Percentiles rank a stretch among this genome's conserved stretches.
phyloP scores from a whole-genome alignment of 2,329 filamentous ascomycete species.

The Aciculosporium take region DNA sequence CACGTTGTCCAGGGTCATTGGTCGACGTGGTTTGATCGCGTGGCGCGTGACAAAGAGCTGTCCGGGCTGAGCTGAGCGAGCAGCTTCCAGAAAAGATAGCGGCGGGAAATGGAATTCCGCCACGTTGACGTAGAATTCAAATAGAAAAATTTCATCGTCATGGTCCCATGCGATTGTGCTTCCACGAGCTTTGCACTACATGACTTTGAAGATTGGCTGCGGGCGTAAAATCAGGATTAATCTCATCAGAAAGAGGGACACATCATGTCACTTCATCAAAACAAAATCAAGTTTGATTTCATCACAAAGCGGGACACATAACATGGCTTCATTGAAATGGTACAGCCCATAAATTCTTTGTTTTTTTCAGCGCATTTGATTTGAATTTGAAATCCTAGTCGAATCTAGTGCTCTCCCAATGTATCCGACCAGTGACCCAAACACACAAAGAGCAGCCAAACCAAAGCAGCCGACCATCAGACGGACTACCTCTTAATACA shows the following conservation, averaged over 20 bases:
- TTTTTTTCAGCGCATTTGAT: too few relatives aligned
- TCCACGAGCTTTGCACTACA: neutral
- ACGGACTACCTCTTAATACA: constrained; percentile 61
- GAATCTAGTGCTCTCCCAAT: constrained; percentile 2
- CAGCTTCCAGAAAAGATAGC: neutral
- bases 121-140: neutral
- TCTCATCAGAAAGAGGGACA: too few relatives aligned
- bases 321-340: too few relatives aligned
- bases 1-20: constrained; percentile 54
- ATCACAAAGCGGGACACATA: too few relatives aligned
- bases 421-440: neutral
- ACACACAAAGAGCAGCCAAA: too few relatives aligned
- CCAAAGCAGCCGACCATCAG: constrained; percentile 9
- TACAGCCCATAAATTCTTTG: too few relatives aligned
- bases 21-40: constrained; percentile 43
- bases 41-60: constrained; percentile 55
- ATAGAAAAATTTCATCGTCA: neutral
- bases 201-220: neutral
- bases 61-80: constrained; percentile 1
- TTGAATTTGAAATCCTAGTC: constrained; percentile 6
- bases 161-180: neutral
- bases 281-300: too few relatives aligned
- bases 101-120: neutral
- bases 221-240: too few relatives aligned
- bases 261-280: too few relatives aligned